phyloP scores from a whole-genome alignment of 192 early-diverging fungal genomes.

The Podila epigama region DNA sequence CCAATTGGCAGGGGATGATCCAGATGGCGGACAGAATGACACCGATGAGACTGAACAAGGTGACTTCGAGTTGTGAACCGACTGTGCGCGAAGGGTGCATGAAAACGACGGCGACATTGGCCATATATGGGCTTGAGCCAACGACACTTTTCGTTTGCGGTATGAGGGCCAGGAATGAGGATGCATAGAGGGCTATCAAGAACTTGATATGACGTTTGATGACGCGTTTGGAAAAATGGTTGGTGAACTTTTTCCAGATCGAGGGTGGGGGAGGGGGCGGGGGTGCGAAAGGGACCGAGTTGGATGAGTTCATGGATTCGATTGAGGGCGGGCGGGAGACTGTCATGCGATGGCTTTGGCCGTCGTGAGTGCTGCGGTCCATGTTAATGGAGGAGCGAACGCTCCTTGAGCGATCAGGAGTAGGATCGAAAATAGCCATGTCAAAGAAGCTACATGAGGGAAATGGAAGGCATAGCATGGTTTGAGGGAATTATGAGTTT shows the following conservation, averaged over 20 bases:
- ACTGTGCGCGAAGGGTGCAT: constrained; percentile 56
- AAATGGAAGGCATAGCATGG: not conserved
- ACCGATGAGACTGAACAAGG: constrained; percentile 53
- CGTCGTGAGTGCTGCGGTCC: constrained; percentile 10
- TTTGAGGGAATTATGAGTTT: not conserved
- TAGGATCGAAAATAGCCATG: constrained; percentile 46
- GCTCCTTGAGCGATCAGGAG: constrained; percentile 21
- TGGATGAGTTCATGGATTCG: constrained; percentile 37
- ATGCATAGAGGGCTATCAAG: constrained; percentile 41
- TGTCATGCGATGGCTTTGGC: constrained; percentile 8
- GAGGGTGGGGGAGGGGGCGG: constrained; percentile 37
- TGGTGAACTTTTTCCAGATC: constrained; percentile 42
- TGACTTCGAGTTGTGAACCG: constrained; percentile 58
- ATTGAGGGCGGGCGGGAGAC: constrained; percentile 35
- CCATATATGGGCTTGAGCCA: constrained; percentile 36
- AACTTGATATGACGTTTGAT: constrained; percentile 55
- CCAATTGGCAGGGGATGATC: constrained; percentile 45
- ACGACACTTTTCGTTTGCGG: constrained; percentile 10
- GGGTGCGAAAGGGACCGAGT: constrained; percentile 42
- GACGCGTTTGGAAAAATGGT: constrained; percentile 45
- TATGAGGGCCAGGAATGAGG: constrained; percentile 48
- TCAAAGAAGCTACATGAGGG: constrained; percentile 27
- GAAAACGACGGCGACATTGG: constrained; percentile 50
- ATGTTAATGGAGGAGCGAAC: constrained; percentile 27
- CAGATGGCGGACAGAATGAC: constrained; percentile 41